Evolutionary conservation across 2,329 filamentous ascomycete genomes (phyloP), one percentile per base, ranked within the genome.

Genomic region (Coniochaeta prunicola): DNA sequence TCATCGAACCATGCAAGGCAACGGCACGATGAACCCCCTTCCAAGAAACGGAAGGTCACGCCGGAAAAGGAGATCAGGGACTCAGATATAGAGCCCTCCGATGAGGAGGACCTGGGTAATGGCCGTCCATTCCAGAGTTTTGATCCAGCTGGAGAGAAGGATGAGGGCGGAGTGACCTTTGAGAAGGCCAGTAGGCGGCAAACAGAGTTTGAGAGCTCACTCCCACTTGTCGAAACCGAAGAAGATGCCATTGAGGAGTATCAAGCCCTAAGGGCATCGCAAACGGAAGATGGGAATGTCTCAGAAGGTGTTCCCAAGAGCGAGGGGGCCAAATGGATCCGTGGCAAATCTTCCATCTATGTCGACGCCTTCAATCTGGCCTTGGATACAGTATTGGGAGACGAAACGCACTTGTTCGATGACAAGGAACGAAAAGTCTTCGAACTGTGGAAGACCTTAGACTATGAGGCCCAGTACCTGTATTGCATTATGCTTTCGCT

Each of bases 351-450:
- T 67, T 97, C 92, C 1, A 91, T 99, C 58, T 99, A 99, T 67
- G 91, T 97, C 19, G 94, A 99, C 74, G 94, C 94, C 0, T 99
- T 99, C 78, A 96, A 96, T 68, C 78, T 97, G 15, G 91, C 93
- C 2, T 76, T 99, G 55, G 87, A 93, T 60, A 96, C 91, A 0
- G 94, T 99, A 3, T 75, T 97, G 13, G 86, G 91, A 55, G 91
- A 97, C 59, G 94, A 99, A 73, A 82, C 84, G 0, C 91, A 96
- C 72, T 76, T 99, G 0, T 99, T 97, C 69, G 83, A 94, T 66
- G 83, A 86, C 59, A 87, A 85, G 19, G 94, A 99, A 72, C 83
- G 80, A 67, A 77, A 82, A 15, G 80, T 97, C 0, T 97, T 99
- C 69, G 74, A 77, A 3, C 78, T 86, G 59, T 99, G 93, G 92